Base-by-base conservation (phyloP, 139 green algal species). In the Monoraphidium neglectum region DNA sequence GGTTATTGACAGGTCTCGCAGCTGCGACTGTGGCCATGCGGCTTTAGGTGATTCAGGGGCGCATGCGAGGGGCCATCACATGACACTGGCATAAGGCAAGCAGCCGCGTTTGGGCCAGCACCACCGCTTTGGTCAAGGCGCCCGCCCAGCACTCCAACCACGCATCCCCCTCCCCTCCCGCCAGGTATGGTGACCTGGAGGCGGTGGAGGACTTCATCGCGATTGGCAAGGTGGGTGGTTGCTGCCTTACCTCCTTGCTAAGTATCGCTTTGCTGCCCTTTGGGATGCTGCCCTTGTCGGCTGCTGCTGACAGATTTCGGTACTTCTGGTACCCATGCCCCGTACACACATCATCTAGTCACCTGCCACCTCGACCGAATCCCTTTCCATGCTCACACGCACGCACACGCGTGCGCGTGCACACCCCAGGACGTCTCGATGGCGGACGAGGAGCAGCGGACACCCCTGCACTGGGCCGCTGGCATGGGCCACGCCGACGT, bases 201-300 rank as follows among this genome's bases (percentile, higher is more conserved):
- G 92, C 91, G 4, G 83, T 90, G 15, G 89, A 95, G 80, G 94
- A 98, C 80, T 97, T 95, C 76, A 86, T 97, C 18, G 92, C 92
- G 18, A 91, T 97, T 26, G 92, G 92, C 24, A 96, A 97, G 83
- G 89, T 84, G 64, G 24, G 54, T 21, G 53, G 28, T 13, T 38
- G 30, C n/a, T 16, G 28, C 62, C 28, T 38, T 26, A 54, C 37
- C 18, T 24, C 18, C 36, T 37, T 4, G 5, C 40, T 23, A 10
- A 43, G 32, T 68, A 71, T 35, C 21, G 35, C 49, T 33, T 63
- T 35, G 24, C n/a, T 28, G 13, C 0, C 26, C 26, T 28, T 63
- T 6, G 15, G 24, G 24, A 15, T 30, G 6, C 56, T 30, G 56
- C 51, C 26, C 54, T 18, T 35, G 38, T 28, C 35, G 33, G 64